A percentile compares a stretch with the other conserved stretches of the same genome.
phyloP scores from a whole-genome alignment of 306 rosid species.

The Hippophae tibetana region DNA sequence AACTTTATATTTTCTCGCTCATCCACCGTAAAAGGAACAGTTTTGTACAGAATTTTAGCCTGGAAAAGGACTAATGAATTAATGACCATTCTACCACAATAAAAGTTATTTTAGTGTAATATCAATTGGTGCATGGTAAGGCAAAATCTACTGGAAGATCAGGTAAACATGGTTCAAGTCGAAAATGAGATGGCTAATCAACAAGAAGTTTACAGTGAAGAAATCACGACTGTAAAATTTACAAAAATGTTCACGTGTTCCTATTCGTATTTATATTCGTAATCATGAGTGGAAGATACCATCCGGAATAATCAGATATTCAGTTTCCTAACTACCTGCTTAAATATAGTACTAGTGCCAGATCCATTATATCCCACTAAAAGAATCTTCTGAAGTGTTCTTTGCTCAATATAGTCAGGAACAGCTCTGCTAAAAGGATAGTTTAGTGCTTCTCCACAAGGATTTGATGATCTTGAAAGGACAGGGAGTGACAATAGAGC shows the following conservation, averaged over 20 bases:
- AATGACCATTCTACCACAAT: slow-evolving; percentile 6
- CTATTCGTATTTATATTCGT: no score
- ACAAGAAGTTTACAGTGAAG: no score
- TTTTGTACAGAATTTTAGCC: slow-evolving; percentile 89
- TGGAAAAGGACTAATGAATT: slow-evolving; percentile 30
- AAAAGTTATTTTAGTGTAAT: neutral
- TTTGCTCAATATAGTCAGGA: slow-evolving; percentile 79
- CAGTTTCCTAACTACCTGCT: slow-evolving; percentile 55
- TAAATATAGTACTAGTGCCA: slow-evolving; percentile 96
- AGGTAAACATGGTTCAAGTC: no score
- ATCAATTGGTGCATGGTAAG: no score
- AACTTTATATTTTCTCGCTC: slow-evolving; percentile 77
- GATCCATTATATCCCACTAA: slow-evolving; percentile 88
- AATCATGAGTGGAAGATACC: no score
- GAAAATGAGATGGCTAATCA: no score
- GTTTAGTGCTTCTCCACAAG: slow-evolving; percentile 50
- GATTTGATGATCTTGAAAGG: slow-evolving; percentile 58
- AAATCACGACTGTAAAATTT: no score
- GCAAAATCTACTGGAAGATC: no score
- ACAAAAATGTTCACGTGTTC: no score
- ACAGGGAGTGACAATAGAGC: slow-evolving; percentile 81
- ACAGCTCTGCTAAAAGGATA: slow-evolving; percentile 40
- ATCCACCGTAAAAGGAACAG: slow-evolving; percentile 67
- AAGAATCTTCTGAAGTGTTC: slow-evolving; percentile 77
- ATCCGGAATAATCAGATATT: neutral